Percentiles rank a stretch among this genome's conserved stretches.
These are phyloP conservation scores for Suillus hirtellus DNA, from an alignment of 768 basidiomycete species.

Conservation along the genomic window DNA sequence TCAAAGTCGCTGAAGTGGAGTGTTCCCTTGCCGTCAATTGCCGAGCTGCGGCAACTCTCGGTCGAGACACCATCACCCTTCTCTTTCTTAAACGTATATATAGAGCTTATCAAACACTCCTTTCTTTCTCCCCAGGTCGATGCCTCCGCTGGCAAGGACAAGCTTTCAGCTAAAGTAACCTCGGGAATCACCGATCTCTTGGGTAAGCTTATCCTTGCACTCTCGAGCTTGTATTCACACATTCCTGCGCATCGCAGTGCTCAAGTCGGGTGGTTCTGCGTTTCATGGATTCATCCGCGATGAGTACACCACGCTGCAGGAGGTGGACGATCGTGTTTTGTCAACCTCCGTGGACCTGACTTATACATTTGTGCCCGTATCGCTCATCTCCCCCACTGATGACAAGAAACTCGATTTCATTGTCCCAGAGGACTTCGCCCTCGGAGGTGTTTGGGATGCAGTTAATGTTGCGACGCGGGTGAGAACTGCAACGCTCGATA, in stretches of 20 bases:
- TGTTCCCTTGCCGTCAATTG: constrained; percentile 6
- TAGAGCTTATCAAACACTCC: constrained; percentile 8
- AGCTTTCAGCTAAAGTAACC: constrained; percentile 59
- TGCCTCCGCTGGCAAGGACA: constrained; percentile 60
- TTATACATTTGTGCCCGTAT: constrained; percentile 61
- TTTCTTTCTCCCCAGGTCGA: constrained; percentile 51
- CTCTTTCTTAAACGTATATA: constrained; percentile 1
- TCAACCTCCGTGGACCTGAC: constrained; percentile 81
- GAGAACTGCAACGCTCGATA: constrained; percentile 66
- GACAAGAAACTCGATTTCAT: constrained; percentile 52
- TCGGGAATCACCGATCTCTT: constrained; percentile 80
- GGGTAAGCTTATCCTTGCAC: constrained; percentile 45
- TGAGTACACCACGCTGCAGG: constrained; percentile 83
- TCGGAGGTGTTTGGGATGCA: constrained; percentile 62
- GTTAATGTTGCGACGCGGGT: constrained; percentile 52
- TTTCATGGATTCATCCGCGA: constrained; percentile 82
- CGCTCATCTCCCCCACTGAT: constrained; percentile 49
- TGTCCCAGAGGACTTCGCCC: constrained; percentile 34
- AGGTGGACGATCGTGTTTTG: constrained; percentile 88
- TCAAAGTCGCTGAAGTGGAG: constrained; percentile 7
- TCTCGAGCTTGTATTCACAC: constrained; percentile 23
- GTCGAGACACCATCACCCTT: background rate
- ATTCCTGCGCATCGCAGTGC: constrained; percentile 46
- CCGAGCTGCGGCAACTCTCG: constrained; percentile 10
- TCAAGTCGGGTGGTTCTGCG: constrained; percentile 87